Evolutionary conservation across 2,329 filamentous ascomycete genomes (phyloP).

Genomic region (Lojkania enalia): DNA sequence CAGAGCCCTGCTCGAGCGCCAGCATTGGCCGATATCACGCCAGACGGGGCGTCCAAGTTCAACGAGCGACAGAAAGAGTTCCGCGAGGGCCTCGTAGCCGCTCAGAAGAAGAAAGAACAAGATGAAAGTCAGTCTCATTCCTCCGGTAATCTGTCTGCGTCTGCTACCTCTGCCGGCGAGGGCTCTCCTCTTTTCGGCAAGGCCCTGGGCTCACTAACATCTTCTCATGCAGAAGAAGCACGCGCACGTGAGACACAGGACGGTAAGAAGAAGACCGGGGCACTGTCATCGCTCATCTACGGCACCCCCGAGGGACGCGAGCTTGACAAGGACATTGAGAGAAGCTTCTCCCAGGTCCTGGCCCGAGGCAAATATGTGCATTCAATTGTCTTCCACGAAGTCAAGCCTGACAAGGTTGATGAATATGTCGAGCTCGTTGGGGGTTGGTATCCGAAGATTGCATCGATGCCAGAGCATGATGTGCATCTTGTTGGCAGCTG

Average conservation of each 20-base stretch:
- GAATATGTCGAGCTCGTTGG: constrained; percentile 92
- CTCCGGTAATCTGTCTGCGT: constrained; percentile 46
- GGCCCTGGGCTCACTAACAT: constrained; percentile 62
- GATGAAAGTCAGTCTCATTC: constrained; percentile 77
- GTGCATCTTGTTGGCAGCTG: constrained; percentile 97
- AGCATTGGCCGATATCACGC: constrained; percentile 82
- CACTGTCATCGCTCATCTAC: constrained; percentile 88
- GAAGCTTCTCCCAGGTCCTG: constrained; percentile 92
- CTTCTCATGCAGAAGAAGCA: constrained; percentile 54
- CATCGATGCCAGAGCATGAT: constrained; percentile 81
- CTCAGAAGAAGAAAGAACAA: constrained; percentile 74
- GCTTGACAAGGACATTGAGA: constrained; percentile 92
- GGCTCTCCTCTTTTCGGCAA: constrained; percentile 41
- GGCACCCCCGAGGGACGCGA: constrained; percentile 94
- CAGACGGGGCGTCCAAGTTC: constrained; percentile 73
- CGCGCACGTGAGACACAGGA: constrained; percentile 62
- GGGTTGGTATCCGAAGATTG: constrained; percentile 89
- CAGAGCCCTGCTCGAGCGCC: constrained; percentile 53
- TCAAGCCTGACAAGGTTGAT: constrained; percentile 92
- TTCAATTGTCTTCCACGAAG: constrained; percentile 94
- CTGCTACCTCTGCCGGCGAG: constrained; percentile 30
- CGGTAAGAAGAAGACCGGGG: constrained; percentile 65
- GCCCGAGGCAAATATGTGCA: constrained; percentile 98
- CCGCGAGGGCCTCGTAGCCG: constrained; percentile 76
- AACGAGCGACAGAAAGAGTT: constrained; percentile 83